Percentiles rank a stretch among this genome's conserved stretches.
These are phyloP conservation scores for Nepenthes gracilis DNA, from an alignment of 148 eudicot genomes.

Conservation along the genomic window DNA sequence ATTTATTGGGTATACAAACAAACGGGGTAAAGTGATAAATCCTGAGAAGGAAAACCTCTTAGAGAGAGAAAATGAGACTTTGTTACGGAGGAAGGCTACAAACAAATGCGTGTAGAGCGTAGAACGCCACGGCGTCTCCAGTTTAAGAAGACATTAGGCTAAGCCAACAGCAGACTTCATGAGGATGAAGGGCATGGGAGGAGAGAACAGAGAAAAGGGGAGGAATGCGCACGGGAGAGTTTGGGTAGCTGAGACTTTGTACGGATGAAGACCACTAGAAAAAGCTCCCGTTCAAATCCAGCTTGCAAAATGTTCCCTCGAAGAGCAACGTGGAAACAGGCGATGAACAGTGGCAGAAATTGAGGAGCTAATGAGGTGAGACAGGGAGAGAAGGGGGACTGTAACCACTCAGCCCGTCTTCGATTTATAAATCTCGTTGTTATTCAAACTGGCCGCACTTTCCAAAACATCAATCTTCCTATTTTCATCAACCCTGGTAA, in stretches of 20 bases:
- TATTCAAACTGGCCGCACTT: too few species aligned
- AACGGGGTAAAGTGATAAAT: too few species aligned
- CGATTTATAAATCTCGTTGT: background rate
- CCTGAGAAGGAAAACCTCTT: too few species aligned
- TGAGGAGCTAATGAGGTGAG: background rate
- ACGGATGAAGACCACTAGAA: background rate
- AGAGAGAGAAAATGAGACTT: too few species aligned
- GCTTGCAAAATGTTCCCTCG: background rate
- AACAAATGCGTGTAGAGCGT: background rate
- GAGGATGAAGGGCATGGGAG: background rate
- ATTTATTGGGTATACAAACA: too few species aligned
- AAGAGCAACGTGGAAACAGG: background rate
- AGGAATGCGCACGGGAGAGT: background rate
- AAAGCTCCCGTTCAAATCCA: constrained; percentile 1
- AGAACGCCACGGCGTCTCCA: background rate
- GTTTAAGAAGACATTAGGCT: too few species aligned
- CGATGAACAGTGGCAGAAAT: background rate
- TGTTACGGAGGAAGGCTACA: too few species aligned
- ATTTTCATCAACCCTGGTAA: too few species aligned
- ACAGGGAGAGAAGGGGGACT: background rate
- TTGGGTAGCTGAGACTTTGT: background rate
- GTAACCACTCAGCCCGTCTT: background rate
- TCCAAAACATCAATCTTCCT: too few species aligned
- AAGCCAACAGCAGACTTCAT: background rate
- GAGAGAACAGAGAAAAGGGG: background rate